Evolutionary conservation across 1,139 yeast genomes (phyloP), one percentile per base, ranked within the genome.

Genomic region (Pichia sp.): DNA sequence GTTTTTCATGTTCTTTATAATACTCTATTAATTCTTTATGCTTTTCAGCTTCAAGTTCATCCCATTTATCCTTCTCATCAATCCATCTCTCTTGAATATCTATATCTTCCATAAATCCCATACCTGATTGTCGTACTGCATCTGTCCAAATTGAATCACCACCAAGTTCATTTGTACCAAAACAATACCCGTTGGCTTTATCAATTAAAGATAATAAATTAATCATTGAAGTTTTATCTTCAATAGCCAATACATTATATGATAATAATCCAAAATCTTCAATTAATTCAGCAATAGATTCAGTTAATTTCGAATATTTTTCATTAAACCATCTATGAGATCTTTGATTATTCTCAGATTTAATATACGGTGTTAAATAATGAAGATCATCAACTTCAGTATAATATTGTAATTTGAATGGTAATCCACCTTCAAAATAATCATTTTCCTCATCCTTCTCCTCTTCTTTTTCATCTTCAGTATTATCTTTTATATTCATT

Each of bases 61-160:
- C 97, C 64, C 86, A 89, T 46, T 70, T 71, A 38, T 79, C 85
- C 62, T 90, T 92, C 56, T 81, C 75, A 50, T 88, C 97, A 10
- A 94, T 78, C 99, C 99, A 94, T 53, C 99, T 73, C 57, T 94
- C 98, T 58, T 94, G 98, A 6, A 89, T 78, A 62, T 90, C 96
- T 6, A 83, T 72, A 45, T 72, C 74, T 40, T 65, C 69, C 57
- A 61, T 55, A 47, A 70, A 66, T 2, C 89, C 86, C 56, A 61
- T 47, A 4, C 64, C 55, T 2, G 66, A 61, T 58, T 86, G 92
- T 54, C 98, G 74, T 1, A 92, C 78, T 0, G 97, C 96, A 58
- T 90, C 96, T 18, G 90, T 86, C 98, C 98, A 94, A 3, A 92
- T 81, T 0, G 94, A 78, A 63, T 94, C 99, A 25, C 97, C 97